Conservation (phyloP, 2,329 filamentous ascomycete species). For the Talaromyces sp. region DNA sequence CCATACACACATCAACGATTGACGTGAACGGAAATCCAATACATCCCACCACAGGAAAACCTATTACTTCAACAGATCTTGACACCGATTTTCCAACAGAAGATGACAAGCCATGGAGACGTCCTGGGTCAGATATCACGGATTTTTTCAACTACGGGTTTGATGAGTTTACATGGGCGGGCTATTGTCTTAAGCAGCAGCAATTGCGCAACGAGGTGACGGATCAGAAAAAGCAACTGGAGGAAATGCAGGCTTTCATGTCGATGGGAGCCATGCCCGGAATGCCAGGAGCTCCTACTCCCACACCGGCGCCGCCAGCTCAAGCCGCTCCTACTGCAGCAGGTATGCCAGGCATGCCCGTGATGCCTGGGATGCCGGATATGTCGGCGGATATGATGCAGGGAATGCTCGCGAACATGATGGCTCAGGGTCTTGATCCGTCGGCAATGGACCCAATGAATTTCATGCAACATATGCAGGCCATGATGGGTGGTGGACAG, state of each 20-base stretch:
- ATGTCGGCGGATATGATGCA: constrained; percentile 55
- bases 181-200: constrained; percentile 87
- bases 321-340: constrained; percentile 23
- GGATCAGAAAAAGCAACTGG: constrained; percentile 68
- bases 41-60: constrained; percentile 68
- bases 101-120: constrained; percentile 85
- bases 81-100: constrained; percentile 67
- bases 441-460: constrained; percentile 50
- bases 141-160: constrained; percentile 99
- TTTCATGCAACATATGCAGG: constrained; percentile 51
- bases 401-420: constrained; percentile 53
- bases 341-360: constrained; percentile 30
- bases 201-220: constrained; percentile 69
- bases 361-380: constrained; percentile 44
- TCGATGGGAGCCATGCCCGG: constrained; percentile 45
- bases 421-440: constrained; percentile 50
- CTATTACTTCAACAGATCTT: constrained; percentile 74
- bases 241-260: constrained; percentile 58
- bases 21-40: constrained; percentile 78
- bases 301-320: constrained; percentile 23
- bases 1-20: constrained; percentile 68
- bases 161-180: constrained; percentile 95
- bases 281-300: constrained; percentile 33
- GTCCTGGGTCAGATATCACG: constrained; percentile 86
- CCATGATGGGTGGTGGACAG: constrained; percentile 44